Evolutionary conservation across 768 basidiomycete genomes (phyloP).

Genomic region (Scleroderma bovista): DNA sequence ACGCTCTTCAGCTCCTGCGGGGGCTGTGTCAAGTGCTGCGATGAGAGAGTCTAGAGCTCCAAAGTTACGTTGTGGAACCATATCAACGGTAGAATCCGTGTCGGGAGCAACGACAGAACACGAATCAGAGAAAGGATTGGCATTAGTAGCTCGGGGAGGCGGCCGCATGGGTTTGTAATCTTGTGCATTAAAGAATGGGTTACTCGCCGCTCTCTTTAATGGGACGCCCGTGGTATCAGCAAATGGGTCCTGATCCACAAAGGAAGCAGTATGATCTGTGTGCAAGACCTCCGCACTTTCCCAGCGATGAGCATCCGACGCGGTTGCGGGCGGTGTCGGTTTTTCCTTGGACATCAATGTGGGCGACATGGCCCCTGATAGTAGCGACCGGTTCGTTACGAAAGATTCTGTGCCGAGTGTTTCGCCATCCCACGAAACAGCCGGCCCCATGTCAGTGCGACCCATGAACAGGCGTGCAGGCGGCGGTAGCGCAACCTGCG

Average conservation of each 20-base stretch:
- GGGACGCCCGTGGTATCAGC: constrained; percentile 15
- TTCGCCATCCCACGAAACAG: constrained; percentile 51
- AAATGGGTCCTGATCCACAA: constrained; percentile 13
- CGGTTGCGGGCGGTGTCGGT: constrained; percentile 54
- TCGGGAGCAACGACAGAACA: constrained; percentile 18
- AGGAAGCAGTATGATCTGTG: constrained; percentile 23
- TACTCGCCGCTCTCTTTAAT: constrained; percentile 14
- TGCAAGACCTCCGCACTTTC: constrained; percentile 63
- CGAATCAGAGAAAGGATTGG: constrained; percentile 42
- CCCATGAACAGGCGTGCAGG: constrained; percentile 42
- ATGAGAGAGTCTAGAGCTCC: constrained; percentile 60
- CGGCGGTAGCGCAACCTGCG: constrained; percentile 12
- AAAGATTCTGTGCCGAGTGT: constrained; percentile 43
- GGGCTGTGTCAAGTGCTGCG: constrained; percentile 53
- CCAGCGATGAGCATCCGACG: constrained; percentile 53
- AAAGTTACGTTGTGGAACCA: constrained; percentile 37
- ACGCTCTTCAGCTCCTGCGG: constrained; percentile 42
- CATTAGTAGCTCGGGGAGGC: constrained; percentile 7
- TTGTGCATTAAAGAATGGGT: constrained; percentile 40
- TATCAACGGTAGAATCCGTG: constrained; percentile 24
- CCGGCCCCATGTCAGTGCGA: constrained; percentile 32
- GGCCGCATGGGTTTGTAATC: constrained; percentile 27
- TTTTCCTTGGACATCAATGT: constrained; percentile 45
- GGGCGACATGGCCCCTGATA: constrained; percentile 45
- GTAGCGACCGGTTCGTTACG: constrained; percentile 41